phyloP scores from a whole-genome alignment of 2,329 filamentous ascomycete genomes.

The Aureobasidium sp. region DNA sequence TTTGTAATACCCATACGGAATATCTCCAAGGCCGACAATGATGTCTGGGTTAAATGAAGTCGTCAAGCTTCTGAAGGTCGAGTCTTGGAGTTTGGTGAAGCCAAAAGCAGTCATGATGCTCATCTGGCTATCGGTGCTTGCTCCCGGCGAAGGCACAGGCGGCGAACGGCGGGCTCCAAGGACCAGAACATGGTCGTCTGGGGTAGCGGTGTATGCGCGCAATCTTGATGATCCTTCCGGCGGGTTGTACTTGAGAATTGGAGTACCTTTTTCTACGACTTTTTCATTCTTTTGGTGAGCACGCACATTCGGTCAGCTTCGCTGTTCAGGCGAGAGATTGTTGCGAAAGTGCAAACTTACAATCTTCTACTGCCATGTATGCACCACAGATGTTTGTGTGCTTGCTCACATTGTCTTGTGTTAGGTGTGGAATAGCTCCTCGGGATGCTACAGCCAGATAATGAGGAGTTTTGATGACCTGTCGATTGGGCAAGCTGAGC shows the following conservation, averaged over 20 bases:
- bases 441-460: constrained; percentile 75
- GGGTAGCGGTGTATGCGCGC: constrained; percentile 69
- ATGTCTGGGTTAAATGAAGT: constrained; percentile 70
- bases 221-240: constrained; percentile 50
- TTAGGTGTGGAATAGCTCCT: constrained; percentile 78
- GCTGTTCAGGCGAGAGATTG: constrained; percentile 5
- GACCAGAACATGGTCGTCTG: constrained; percentile 58
- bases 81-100: constrained; percentile 62
- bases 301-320: constrained; percentile 32
- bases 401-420: constrained; percentile 70
- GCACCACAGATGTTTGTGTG: constrained; percentile 60
- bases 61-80: constrained; percentile 62
- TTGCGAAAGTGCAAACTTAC: constrained; percentile 47
- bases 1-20: constrained; percentile 48
- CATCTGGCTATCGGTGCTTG: constrained; percentile 48
- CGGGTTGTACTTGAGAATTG: constrained; percentile 45
- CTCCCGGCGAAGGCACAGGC: constrained; percentile 63
- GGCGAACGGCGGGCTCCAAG: constrained; percentile 73
- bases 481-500: constrained; percentile 56
- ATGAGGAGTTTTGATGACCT: constrained; percentile 71
- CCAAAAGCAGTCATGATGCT: constrained; percentile 82
- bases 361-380: constrained; percentile 86
- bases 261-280: constrained; percentile 58
- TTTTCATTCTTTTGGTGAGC: constrained; percentile 33
- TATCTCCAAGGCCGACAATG: constrained; percentile 68